Base-by-base conservation (phyloP, 345 rosid species). In the Arabis hirsuta region DNA sequence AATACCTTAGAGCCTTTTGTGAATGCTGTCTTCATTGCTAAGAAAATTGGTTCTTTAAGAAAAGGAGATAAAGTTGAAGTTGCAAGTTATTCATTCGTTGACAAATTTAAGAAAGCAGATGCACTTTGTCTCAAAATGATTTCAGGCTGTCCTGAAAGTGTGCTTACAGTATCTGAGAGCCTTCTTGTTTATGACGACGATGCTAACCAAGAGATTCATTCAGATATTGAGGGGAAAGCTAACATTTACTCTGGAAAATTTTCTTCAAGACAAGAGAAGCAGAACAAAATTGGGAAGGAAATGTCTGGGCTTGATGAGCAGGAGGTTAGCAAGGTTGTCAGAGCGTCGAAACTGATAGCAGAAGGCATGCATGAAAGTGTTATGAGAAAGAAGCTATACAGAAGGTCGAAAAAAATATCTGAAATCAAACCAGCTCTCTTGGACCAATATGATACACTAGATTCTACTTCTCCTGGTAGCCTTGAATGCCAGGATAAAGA, bases 1-100 rank as follows among this genome's bases (percentile, higher is more conserved):
- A 82, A 70, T 73, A 63, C 84, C 47, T 83, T 94, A 70, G 96
- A 94, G 77, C 98, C 98, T 70, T 94, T 94, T 82, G 94, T 94
- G 62, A 82, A 79, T 67, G 92, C 69, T 77, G 84, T 89, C 55
- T 89, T 84, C 77, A 78, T 90, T 78, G 82, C 86, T 48, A 89
- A 84, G 82, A 88, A 89, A 85, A 77, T 90, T 70, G 90, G 88
- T 58, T 77, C 78, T 26, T 80, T 94, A 77, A 94, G 89, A 81
- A 94, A 82, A 72, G 97, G 97, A 67, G 84, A 73, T 45, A 78
- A 65, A 22, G 90, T 93, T 62, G 87, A 78, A 82, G 92, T 82
- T 63, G 81, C 80, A 62, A 57, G 72, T 20, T 86, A 80, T 76
- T 72, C 84, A 66, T 64, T 62, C 12, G 29, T 66, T 57, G 69